These are phyloP conservation scores for Pseudogymnoascus verrucosus DNA, from an alignment of 2,329 filamentous ascomycete genomes.

Conservation along the genomic window DNA sequence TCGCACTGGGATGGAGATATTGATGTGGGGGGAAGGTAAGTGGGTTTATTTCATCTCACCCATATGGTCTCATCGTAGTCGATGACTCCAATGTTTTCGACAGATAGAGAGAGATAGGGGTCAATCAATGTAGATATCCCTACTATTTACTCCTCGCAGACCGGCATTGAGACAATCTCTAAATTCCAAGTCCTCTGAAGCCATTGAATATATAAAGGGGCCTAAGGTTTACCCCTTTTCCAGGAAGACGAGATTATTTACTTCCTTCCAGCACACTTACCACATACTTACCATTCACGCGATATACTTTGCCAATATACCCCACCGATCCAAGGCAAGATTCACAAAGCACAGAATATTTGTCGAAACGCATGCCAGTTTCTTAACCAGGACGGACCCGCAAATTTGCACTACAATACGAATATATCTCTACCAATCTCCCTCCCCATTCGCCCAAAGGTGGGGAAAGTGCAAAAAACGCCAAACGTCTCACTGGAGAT, in stretches of 20 bases:
- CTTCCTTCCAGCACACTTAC: too few species aligned
- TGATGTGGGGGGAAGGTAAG: neutral
- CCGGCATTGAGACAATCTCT: neutral
- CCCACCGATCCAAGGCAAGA: too few species aligned
- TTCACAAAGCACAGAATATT: neutral
- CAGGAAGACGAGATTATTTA: neutral
- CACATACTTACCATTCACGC: too few species aligned
- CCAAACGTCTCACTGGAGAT: too few species aligned
- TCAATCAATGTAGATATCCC: neutral
- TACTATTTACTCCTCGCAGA: neutral
- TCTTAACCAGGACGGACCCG: neutral
- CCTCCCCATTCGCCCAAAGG: too few species aligned
- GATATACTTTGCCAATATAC: neutral
- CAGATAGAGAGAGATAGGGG: neutral
- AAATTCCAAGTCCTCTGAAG: neutral
- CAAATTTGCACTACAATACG: neutral
- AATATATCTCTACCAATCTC: neutral
- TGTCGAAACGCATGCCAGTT: neutral
- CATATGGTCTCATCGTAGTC: neutral
- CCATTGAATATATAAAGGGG: neutral
- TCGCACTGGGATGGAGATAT: neutral
- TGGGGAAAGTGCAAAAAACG: too few species aligned
- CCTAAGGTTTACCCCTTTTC: neutral
- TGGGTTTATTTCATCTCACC: neutral
- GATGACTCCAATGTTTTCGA: neutral